Conservation (phyloP, 2,329 filamentous ascomycete species). For the Exophiala alcalophila region DNA sequence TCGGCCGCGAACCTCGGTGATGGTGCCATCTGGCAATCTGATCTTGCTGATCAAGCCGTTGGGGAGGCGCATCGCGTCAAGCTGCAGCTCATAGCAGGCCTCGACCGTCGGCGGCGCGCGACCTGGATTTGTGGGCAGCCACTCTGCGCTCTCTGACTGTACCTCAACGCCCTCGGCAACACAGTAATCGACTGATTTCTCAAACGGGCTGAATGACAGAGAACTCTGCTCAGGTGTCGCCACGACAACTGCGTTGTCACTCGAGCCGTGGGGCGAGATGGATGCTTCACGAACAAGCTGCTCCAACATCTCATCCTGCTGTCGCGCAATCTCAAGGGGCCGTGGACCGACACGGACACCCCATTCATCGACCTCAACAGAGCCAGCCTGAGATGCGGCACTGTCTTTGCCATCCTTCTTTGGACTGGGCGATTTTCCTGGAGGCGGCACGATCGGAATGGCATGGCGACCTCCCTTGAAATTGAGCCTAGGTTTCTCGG, state of each 20-base stretch:
- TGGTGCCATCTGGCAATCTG: slow-evolving; percentile 22
- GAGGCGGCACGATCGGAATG: slow-evolving; percentile 30
- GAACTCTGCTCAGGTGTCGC: slow-evolving; percentile 3
- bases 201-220: slow-evolving; percentile 1
- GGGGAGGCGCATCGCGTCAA: slow-evolving; percentile 28
- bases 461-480: slow-evolving; percentile 12
- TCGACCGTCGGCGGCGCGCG: slow-evolving; percentile 20
- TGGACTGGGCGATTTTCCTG: slow-evolving; percentile 6
- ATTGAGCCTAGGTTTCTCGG: slow-evolving; percentile 1
- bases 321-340: slow-evolving; percentile 21
- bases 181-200: neutral
- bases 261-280: slow-evolving; percentile 16
- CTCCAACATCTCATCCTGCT: slow-evolving; percentile 24
- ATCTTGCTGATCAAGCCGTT: slow-evolving; percentile 21
- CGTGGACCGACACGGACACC: slow-evolving; percentile 21
- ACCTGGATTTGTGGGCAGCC: slow-evolving; percentile 19
- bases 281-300: slow-evolving; percentile 14
- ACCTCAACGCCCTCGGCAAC: neutral
- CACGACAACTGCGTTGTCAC: slow-evolving; percentile 10
- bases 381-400: slow-evolving; percentile 1
- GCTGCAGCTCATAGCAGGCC: slow-evolving; percentile 24
- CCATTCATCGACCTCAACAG: slow-evolving; percentile 26
- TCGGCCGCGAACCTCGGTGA: slow-evolving; percentile 25
- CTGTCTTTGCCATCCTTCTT: neutral
- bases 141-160: slow-evolving; percentile 13